Evolutionary conservation across 1,284 basidiomycete genomes (phyloP), one percentile per base, ranked within the genome.

Genomic region (Paramarasmius palmivorus): DNA sequence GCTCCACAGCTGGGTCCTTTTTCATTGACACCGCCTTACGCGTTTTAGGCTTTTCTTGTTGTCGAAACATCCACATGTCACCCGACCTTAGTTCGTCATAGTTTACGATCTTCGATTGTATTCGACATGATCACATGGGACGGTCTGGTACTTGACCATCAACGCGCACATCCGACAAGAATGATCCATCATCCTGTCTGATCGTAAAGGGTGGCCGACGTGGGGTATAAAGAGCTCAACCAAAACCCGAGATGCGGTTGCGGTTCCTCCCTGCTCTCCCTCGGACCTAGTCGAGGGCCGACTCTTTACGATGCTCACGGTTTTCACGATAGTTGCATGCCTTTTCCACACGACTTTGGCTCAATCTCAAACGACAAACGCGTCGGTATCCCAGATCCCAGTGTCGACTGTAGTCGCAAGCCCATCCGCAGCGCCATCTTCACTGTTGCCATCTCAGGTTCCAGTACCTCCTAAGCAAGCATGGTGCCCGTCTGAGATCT

Each of bases 401-500:
- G 57, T 86, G 29, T 74, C 81, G n/a, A 91, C 90, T 0, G 75
- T 81, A 17, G 73, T 85, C 0, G 83, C 92, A 3, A 84, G 79
- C 41, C 81, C 89, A 1, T 82, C 86, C 0, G 82, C 71, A 0
- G 63, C 88, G 3, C 69, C 83, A 29, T 71, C 73, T 44, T 70
- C 77, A 15, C 57, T 73, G 17, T 68, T 95, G 19, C 86, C 88
- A 2, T 86, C 88, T 1, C 89, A 93, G 63, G 82, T 73, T 4
- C 66, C 81, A 1, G 66, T 90, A 35, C 90, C 92, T 9, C 88
- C 90, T 0, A 73, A 72, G 36, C 93, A 95, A 68, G 69, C 79
- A 36, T 89, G 90, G 88, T 91, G 88, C 65, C 84, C 87, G 2
- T 89, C 90, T 56, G 73, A 88, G 50, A 90, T 93, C 32, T 95